phyloP scores from a whole-genome alignment of 116 monocot genomes.

The Posidonia oceanica region DNA sequence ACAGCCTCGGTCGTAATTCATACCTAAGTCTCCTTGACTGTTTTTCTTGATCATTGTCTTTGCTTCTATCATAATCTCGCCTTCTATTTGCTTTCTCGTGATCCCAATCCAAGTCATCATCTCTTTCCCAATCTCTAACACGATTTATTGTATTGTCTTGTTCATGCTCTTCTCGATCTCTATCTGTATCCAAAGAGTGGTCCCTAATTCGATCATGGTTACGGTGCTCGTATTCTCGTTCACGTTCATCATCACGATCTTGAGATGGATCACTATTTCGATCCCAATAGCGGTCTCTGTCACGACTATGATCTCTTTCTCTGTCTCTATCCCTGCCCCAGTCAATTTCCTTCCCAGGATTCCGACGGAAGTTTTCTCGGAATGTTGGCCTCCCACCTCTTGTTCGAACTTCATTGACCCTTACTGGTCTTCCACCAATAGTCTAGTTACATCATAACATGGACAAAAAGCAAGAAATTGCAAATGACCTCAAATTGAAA shows the following conservation, averaged over 20 bases:
- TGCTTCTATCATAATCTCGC: conserved; percentile 35
- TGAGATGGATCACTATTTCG: conserved; percentile 29
- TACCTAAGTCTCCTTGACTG: conserved; percentile 24
- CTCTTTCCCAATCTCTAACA: conserved; percentile 41
- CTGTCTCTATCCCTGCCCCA: conserved; percentile 48
- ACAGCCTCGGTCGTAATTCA: neutral
- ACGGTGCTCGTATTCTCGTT: conserved; percentile 43
- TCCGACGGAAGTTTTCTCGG: conserved; percentile 49
- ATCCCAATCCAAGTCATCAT: conserved; percentile 34
- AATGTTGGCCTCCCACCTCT: conserved; percentile 53
- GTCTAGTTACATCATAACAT: conserved; percentile 21
- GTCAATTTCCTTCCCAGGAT: conserved; percentile 36
- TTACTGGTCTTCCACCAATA: conserved; percentile 72
- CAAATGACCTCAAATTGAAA: neutral
- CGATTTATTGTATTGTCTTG: conserved; percentile 20
- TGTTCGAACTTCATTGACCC: conserved; percentile 76
- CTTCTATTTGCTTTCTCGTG: conserved; percentile 30
- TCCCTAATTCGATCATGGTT: conserved; percentile 42
- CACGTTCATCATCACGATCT: conserved; percentile 42
- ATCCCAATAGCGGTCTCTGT: conserved; percentile 44
- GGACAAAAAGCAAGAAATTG: neutral
- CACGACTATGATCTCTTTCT: conserved; percentile 35
- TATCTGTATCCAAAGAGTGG: conserved; percentile 28
- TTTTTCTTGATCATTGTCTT: conserved; percentile 34
- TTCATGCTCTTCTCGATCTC: conserved; percentile 27